Evolutionary conservation across 495 filamentous ascomycete genomes (phyloP).

Genomic region (Amphirosellinia nigrospora): DNA sequence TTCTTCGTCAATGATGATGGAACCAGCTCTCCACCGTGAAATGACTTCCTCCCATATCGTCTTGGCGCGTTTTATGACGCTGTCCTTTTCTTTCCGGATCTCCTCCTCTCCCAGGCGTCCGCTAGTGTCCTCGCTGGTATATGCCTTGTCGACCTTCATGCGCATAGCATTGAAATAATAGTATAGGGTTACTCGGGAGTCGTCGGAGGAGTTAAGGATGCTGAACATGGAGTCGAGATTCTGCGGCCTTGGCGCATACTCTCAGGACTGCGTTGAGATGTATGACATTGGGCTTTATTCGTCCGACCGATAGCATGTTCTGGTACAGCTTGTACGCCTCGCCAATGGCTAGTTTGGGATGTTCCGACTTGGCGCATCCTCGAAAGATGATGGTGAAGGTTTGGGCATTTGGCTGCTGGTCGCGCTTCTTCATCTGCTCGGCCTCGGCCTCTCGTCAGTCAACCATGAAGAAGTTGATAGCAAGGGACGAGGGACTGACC

Average conservation of each 20-base stretch:
- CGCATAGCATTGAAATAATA: constrained; percentile 77
- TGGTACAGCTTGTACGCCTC: constrained; percentile 74
- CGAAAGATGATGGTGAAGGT: constrained; percentile 86
- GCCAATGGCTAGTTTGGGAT: constrained; percentile 58
- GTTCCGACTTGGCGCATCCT: constrained; percentile 65
- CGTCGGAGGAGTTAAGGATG: constrained; percentile 69
- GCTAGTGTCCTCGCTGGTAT: constrained; percentile 32
- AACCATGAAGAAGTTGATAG: neutral
- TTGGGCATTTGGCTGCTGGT: constrained; percentile 69
- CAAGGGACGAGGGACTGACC: constrained; percentile 49
- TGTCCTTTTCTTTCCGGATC: constrained; percentile 45
- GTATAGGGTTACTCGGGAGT: constrained; percentile 78
- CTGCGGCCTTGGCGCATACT: constrained; percentile 70
- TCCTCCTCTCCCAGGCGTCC: constrained; percentile 25
- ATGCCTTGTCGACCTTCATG: constrained; percentile 25
- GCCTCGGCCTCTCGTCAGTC: constrained; percentile 6
- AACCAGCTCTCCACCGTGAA: constrained; percentile 70
- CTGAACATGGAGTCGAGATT: constrained; percentile 79
- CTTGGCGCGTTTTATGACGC: constrained; percentile 60
- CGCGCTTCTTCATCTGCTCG: constrained; percentile 90
- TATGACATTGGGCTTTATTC: constrained; percentile 69
- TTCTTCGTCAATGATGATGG: constrained; percentile 72
- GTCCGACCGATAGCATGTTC: constrained; percentile 65
- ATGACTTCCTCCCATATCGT: constrained; percentile 82
- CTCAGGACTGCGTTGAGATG: constrained; percentile 87